Evolutionary conservation across 2,329 filamentous ascomycete species (phyloP).

Genomic region (Trichoderma sp.): DNA sequence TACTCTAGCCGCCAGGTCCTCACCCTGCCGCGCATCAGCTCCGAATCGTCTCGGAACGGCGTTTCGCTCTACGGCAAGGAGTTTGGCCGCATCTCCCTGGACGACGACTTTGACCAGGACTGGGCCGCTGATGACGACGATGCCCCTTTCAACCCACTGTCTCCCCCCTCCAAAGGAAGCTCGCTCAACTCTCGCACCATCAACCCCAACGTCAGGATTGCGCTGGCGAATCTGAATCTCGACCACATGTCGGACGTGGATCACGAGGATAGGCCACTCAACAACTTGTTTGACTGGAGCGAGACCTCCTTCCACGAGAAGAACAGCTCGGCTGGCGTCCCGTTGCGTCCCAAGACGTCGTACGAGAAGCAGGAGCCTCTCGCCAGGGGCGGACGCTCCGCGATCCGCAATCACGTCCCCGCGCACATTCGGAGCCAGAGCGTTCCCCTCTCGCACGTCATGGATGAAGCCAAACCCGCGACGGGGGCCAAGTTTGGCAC

Average conservation of each 20-base stretch:
- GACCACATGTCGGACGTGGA: conserved; percentile 42
- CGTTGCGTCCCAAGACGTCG: conserved; percentile 71
- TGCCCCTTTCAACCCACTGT: conserved; percentile 58
- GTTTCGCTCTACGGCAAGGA: conserved; percentile 45
- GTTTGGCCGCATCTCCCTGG: conserved; percentile 57
- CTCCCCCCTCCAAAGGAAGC: conserved; percentile 55
- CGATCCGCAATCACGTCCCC: conserved; percentile 68
- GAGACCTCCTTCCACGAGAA: conserved; percentile 67
- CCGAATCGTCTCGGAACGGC: conserved; percentile 39
- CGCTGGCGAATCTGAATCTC: conserved; percentile 56
- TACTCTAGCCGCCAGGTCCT: conserved; percentile 27
- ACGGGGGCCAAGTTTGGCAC: conserved; percentile 74
- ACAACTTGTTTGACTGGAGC: conserved; percentile 78
- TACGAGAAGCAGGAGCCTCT: conserved; percentile 76
- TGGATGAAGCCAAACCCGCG: conserved; percentile 55
- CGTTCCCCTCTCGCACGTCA: conserved; percentile 71
- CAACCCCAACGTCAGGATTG: conserved; percentile 56
- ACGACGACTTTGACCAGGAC: conserved; percentile 65
- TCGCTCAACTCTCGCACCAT: conserved; percentile 57
- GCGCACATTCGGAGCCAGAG: conserved; percentile 79
- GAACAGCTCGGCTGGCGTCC: conserved; percentile 58
- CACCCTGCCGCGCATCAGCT: conserved; percentile 36
- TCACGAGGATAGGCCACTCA: conserved; percentile 56
- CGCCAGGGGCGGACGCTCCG: conserved; percentile 67
- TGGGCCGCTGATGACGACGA: conserved; percentile 61